Evolutionary conservation across 2,329 filamentous ascomycete genomes (phyloP).

Genomic region (Neopestalotiopsis clavispora): DNA sequence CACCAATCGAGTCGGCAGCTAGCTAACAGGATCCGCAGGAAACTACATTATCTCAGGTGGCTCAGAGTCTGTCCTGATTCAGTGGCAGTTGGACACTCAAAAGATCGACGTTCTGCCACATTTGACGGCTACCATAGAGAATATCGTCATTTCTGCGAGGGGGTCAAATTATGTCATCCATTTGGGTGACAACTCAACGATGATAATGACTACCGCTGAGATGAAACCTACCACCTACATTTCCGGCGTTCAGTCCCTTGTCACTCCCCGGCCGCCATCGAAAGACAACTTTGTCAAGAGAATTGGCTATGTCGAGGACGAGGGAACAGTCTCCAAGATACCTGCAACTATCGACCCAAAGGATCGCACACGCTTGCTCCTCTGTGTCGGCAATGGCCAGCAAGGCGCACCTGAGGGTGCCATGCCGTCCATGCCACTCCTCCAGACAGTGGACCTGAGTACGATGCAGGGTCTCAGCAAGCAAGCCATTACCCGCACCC

Average conservation of each 20-base stretch:
- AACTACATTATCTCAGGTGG: conserved; percentile 96
- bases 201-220: conserved; percentile 89
- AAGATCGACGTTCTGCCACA: conserved; percentile 87
- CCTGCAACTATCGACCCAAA: conserved; percentile 68
- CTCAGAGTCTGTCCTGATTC: conserved; percentile 82
- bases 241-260: conserved; percentile 75
- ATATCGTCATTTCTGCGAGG: conserved; percentile 77
- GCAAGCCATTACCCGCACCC: conserved; percentile 88
- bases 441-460: conserved; percentile 89
- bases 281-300: conserved; percentile 60
- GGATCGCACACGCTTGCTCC: conserved; percentile 66
- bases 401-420: conserved; percentile 58
- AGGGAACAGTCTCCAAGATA: conserved; percentile 51
- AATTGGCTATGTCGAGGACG: conserved; percentile 49
- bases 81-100: conserved; percentile 92
- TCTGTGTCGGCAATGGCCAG: conserved; percentile 69
- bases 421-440: conserved; percentile 57
- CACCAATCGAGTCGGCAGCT: background rate
- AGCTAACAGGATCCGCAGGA: conserved; percentile 52
- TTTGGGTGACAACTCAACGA: conserved; percentile 88
- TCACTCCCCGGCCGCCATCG: conserved; percentile 53
- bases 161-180: conserved; percentile 85
- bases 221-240: conserved; percentile 84
- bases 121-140: conserved; percentile 83
- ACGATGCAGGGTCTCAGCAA: conserved; percentile 79